A percentile compares a stretch with the other conserved stretches of the same genome.
phyloP scores from a whole-genome alignment of 441 rosid species.

The Omphalea diandra region DNA sequence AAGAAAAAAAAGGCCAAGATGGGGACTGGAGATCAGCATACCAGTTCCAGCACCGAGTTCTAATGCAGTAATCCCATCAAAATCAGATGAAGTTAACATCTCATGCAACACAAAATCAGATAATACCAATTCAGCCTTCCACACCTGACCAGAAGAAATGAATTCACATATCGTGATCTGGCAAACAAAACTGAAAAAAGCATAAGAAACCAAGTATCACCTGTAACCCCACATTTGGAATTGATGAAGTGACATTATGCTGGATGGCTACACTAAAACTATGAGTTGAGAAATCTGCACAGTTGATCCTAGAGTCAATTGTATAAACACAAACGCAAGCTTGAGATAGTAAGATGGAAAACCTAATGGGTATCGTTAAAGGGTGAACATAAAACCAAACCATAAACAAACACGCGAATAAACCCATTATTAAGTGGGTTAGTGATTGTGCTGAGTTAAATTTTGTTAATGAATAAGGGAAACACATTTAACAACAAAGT shows the following conservation, averaged over 20 bases:
- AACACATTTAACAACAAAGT: constrained; percentile 1
- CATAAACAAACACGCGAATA: too few species aligned
- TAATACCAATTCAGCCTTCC: constrained; percentile 80
- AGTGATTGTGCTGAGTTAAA: too few species aligned
- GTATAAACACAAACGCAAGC: neutral
- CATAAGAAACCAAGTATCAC: constrained; percentile 37
- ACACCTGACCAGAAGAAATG: constrained; percentile 50
- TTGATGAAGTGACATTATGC: constrained; percentile 73
- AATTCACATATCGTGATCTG: neutral
- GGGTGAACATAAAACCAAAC: too few species aligned
- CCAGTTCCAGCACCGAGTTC: constrained; percentile 98
- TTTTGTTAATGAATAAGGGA: too few species aligned
- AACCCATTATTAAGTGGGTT: too few species aligned
- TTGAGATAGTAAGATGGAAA: too few species aligned
- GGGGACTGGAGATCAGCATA: constrained; percentile 20
- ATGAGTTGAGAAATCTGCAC: constrained; percentile 34
- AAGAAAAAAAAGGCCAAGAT: neutral
- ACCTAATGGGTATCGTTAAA: too few species aligned
- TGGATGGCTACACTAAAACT: constrained; percentile 51
- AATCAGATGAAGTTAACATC: constrained; percentile 56
- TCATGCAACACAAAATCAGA: constrained; percentile 78
- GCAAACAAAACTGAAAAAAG: constrained; percentile 2
- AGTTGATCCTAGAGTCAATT: neutral
- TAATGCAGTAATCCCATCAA: constrained; percentile 47
- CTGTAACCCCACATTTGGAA: constrained; percentile 83